These are phyloP conservation scores for Colletotrichum gloeosporioides DNA, from an alignment of 2,329 filamentous ascomycete genomes.

Conservation along the genomic window DNA sequence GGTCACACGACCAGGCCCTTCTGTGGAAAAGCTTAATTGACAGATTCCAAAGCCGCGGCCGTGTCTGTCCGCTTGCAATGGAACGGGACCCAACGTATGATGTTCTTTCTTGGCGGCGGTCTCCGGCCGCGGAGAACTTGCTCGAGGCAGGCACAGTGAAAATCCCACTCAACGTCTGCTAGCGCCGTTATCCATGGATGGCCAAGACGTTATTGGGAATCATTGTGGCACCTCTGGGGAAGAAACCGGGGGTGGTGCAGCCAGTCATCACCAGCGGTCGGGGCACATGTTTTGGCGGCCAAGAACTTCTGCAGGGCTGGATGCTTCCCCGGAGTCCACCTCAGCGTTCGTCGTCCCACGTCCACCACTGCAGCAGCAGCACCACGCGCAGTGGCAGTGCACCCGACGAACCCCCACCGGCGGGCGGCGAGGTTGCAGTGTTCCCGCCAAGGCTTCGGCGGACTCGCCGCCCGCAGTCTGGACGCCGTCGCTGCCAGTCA, in stretches of 20 bases:
- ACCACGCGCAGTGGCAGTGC: too few species aligned
- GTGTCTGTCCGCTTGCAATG: too few species aligned
- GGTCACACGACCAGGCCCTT: too few species aligned
- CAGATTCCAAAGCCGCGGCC: too few species aligned
- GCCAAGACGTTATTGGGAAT: not conserved
- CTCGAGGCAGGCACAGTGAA: not conserved
- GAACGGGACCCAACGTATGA: too few species aligned
- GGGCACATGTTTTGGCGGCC: not conserved
- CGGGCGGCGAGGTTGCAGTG: too few species aligned
- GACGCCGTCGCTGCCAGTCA: not conserved
- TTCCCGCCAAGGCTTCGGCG: too few species aligned
- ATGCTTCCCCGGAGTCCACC: not conserved
- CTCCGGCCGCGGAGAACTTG: not conserved
- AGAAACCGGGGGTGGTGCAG: not conserved
- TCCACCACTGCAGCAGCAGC: too few species aligned
- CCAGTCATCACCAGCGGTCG: not conserved
- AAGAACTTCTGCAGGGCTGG: not conserved
- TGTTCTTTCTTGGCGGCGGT: not conserved
- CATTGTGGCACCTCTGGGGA: not conserved
- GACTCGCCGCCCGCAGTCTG: too few species aligned
- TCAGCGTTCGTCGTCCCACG: too few species aligned
- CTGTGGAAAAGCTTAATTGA: too few species aligned
- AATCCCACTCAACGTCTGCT: not conserved
- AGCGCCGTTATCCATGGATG: not conserved
- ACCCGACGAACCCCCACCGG: too few species aligned